phyloP scores from a whole-genome alignment of 129 eudicot species.

The Tagetes patula region DNA sequence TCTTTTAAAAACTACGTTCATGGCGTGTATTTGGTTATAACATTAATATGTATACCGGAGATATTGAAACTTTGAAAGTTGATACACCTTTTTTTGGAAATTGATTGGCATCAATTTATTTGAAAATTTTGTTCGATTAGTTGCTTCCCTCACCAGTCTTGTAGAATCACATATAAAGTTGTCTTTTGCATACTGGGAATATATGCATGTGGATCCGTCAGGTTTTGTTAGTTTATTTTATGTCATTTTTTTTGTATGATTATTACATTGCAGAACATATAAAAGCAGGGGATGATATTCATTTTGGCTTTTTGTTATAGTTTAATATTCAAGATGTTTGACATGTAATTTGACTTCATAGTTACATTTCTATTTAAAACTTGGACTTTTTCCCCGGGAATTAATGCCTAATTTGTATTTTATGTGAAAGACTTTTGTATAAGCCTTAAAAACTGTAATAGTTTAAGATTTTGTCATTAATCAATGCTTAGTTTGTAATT shows the following conservation, averaged over 20 bases:
- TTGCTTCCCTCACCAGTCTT: constrained; percentile 27
- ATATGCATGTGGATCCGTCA: constrained; percentile 33
- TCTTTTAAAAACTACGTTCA: no score
- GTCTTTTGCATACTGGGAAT: constrained; percentile 31
- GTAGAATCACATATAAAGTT: constrained; percentile 32
- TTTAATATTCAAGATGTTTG: constrained; percentile 24
- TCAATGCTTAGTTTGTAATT: constrained; percentile 31
- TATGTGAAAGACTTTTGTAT: constrained; percentile 9
- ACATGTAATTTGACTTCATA: constrained; percentile 33
- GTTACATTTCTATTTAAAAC: constrained; percentile 13
- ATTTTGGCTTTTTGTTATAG: constrained; percentile 7
- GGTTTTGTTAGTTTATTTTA: constrained; percentile 28
- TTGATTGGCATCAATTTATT: constrained; percentile 15
- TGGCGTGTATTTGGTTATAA: no score
- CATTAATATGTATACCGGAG: no score
- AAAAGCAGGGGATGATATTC: constrained; percentile 21
- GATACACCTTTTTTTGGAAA: neutral
- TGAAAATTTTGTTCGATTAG: constrained; percentile 19
- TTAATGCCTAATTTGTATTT: constrained; percentile 34
- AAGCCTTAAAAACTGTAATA: neutral
- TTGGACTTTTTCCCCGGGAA: constrained; percentile 33
- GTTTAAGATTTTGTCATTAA: neutral
- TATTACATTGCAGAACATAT: constrained; percentile 3
- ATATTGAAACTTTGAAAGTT: no score
- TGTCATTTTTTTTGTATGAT: neutral